Evolutionary conservation across 148 eudicot genomes (phyloP).

Genomic region (Gaultheria prostrata): DNA sequence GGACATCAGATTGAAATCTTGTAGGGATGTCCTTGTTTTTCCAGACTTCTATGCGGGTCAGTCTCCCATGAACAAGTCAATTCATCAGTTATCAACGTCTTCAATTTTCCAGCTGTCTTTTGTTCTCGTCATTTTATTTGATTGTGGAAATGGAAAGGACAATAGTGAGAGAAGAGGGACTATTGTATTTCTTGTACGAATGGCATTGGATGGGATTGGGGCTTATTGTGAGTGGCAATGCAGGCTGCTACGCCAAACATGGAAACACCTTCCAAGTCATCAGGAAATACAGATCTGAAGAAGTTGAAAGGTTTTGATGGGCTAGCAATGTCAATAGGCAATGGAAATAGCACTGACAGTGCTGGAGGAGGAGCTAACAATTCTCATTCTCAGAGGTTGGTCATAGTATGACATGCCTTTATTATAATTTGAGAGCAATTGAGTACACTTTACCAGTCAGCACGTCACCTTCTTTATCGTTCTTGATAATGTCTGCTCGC

Average conservation of each 20-base stretch:
- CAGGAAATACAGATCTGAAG: conserved; percentile 59
- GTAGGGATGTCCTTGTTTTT: not conserved
- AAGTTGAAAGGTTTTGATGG: conserved; percentile 82
- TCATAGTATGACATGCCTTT: not conserved
- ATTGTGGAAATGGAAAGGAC: not conserved
- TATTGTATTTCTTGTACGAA: not conserved
- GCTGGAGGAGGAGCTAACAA: conserved; percentile 53
- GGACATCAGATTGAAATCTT: not conserved
- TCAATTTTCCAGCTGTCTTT: not conserved
- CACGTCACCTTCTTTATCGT: not conserved
- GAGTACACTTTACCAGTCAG: not conserved
- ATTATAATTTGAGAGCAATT: not conserved
- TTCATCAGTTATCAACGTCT: not conserved
- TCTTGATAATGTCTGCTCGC: not conserved
- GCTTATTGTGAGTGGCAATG: conserved; percentile 13
- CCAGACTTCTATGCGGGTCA: not conserved
- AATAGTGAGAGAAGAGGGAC: not conserved
- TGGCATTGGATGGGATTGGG: conserved; percentile 1
- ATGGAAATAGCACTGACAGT: conserved; percentile 48
- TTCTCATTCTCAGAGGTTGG: conserved; percentile 63
- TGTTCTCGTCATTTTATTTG: not conserved
- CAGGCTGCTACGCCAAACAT: conserved; percentile 64
- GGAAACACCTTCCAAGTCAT: conserved; percentile 70
- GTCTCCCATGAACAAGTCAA: not conserved
- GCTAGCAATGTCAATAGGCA: conserved; percentile 87